These are phyloP conservation scores for Penicillium samsonianum DNA, from an alignment of 495 filamentous ascomycete species.

Conservation along the genomic window DNA sequence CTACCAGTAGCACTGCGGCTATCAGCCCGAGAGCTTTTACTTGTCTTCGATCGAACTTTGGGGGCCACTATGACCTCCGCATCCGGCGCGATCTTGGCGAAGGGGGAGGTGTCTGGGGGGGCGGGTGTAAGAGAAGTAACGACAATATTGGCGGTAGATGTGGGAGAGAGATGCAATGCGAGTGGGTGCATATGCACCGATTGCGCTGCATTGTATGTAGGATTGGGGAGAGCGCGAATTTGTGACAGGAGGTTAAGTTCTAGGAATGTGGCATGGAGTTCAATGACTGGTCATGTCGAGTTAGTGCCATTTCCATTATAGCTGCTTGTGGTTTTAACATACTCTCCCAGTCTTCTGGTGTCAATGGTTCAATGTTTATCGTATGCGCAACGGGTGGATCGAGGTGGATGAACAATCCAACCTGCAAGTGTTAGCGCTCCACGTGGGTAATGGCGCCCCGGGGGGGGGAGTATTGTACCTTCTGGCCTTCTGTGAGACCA, in stretches of 20 bases:
- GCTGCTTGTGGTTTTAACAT: constrained; percentile 26
- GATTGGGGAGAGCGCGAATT: constrained; percentile 89
- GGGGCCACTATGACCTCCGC: constrained; percentile 96
- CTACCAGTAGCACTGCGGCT: constrained; percentile 71
- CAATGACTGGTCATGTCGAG: constrained; percentile 65
- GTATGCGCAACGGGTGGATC: constrained; percentile 89
- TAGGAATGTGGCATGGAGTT: constrained; percentile 90
- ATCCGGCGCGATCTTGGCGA: constrained; percentile 89
- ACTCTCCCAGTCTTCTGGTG: constrained; percentile 92
- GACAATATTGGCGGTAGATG: constrained; percentile 89
- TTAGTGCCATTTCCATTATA: constrained; percentile 10
- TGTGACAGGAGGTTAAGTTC: constrained; percentile 92
- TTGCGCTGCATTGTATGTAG: constrained; percentile 57
- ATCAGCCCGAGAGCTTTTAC: constrained; percentile 54
- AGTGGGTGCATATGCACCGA: constrained; percentile 68
- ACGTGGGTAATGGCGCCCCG: constrained; percentile 12
- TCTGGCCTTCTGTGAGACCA: constrained; percentile 80
- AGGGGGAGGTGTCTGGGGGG: constrained; percentile 66
- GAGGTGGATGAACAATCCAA: constrained; percentile 71
- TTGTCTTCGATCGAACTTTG: constrained; percentile 68
- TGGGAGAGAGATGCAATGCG: constrained; percentile 90
- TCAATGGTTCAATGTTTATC: constrained; percentile 93
- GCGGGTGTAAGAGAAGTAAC: constrained; percentile 76
- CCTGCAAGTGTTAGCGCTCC: constrained; percentile 44
- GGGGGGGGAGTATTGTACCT: constrained; percentile 55